Evolutionary conservation across 345 rosid species (phyloP).

Genomic region (Anacardium occidentale): DNA sequence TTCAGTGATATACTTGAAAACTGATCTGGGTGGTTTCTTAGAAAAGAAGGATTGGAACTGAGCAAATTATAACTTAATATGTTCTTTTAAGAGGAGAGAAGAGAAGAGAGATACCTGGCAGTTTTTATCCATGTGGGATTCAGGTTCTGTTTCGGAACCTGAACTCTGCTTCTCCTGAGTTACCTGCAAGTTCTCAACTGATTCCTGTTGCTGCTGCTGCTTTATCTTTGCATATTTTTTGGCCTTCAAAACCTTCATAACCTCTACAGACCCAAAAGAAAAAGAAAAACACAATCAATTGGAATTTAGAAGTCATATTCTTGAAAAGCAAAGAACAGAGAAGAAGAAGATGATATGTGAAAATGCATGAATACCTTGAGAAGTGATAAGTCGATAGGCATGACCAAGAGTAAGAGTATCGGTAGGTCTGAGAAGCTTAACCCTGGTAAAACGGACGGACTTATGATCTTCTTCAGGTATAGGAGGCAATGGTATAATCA

Average conservation of each 20-base stretch:
- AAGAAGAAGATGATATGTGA: neutral
- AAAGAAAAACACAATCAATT: neutral
- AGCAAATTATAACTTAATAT: too few species aligned
- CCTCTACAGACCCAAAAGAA: slow-evolving; percentile 43
- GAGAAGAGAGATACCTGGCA: slow-evolving; percentile 22
- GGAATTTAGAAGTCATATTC: neutral
- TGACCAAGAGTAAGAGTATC: slow-evolving; percentile 89
- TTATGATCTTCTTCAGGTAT: slow-evolving; percentile 32
- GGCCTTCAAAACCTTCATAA: slow-evolving; percentile 72
- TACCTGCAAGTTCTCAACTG: slow-evolving; percentile 35
- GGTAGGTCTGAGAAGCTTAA: slow-evolving; percentile 82
- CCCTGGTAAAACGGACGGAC: slow-evolving; percentile 65
- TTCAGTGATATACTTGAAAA: too few species aligned
- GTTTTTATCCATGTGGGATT: slow-evolving; percentile 20
- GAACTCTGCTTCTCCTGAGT: slow-evolving; percentile 31
- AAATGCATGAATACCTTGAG: slow-evolving; percentile 58
- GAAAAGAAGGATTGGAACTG: neutral
- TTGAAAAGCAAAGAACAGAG: neutral
- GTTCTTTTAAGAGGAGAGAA: too few species aligned
- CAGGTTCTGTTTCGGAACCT: slow-evolving; percentile 27
- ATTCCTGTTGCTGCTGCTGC: slow-evolving; percentile 54
- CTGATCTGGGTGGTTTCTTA: too few species aligned
- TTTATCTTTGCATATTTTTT: slow-evolving; percentile 74
- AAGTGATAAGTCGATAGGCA: slow-evolving; percentile 89
- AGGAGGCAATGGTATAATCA: slow-evolving; percentile 86